These are phyloP conservation scores for Martiniozyma abietophila DNA, from an alignment of 805 yeast genomes.

Conservation along the genomic window DNA sequence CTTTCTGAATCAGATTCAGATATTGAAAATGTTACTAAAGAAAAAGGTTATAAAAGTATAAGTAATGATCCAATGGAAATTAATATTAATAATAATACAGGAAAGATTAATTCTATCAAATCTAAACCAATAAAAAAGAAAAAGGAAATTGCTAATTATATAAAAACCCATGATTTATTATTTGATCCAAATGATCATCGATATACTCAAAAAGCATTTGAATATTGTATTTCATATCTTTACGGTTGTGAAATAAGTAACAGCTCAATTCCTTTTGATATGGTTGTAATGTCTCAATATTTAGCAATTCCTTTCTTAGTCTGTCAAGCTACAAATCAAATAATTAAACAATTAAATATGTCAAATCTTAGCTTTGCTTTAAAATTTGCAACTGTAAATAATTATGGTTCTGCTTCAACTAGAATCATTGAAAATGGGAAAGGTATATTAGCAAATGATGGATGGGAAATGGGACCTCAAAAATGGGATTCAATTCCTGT, in stretches of 20 bases:
- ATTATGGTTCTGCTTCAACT: constrained; percentile 39
- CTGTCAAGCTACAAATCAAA: constrained; percentile 32
- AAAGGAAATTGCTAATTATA: too few relatives aligned
- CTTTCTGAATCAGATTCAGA: constrained; percentile 12
- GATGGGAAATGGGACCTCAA: constrained; percentile 38
- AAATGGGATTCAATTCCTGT: constrained; percentile 40
- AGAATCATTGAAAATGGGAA: constrained; percentile 37
- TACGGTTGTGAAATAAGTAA: constrained; percentile 35
- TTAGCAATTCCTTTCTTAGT: constrained; percentile 38
- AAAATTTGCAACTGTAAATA: constrained; percentile 32
- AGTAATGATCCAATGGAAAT: not conserved
- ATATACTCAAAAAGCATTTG: constrained; percentile 38
- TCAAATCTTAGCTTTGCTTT: constrained; percentile 29
- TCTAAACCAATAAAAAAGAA: constrained; percentile 3
- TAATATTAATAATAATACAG: not conserved
- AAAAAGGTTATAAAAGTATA: constrained; percentile 1
- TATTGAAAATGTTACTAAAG: constrained; percentile 7
- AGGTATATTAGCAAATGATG: constrained; percentile 32
- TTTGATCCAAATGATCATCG: constrained; percentile 34
- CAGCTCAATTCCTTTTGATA: constrained; percentile 28
- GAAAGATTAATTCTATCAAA: not conserved
- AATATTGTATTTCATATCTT: constrained; percentile 35
- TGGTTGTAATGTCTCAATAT: constrained; percentile 43
- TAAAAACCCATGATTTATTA: constrained; percentile 20
- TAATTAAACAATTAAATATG: constrained; percentile 29